Conservation (phyloP, 768 basidiomycete species). For the Lactarius hengduanensis region DNA sequence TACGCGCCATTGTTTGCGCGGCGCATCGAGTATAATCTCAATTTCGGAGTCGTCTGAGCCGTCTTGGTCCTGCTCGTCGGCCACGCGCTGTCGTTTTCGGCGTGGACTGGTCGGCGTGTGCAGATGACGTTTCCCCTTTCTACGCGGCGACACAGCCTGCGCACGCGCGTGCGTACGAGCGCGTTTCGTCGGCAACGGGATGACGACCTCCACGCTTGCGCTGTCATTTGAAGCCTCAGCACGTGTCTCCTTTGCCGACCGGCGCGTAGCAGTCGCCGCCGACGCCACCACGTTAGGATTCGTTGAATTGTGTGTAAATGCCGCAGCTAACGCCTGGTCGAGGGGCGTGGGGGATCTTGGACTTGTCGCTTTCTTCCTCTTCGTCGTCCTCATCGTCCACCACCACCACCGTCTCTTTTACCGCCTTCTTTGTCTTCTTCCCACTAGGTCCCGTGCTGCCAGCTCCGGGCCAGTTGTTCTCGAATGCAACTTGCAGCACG, state of each 20-base stretch:
- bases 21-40: background rate
- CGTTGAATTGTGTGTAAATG: slow-evolving; percentile 15
- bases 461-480: slow-evolving; percentile 6
- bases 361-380: background rate
- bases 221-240: background rate
- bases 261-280: too few relatives aligned
- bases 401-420: background rate
- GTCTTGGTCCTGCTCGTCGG: background rate
- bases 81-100: slow-evolving; percentile 7
- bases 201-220: background rate
- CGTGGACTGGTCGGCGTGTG: background rate
- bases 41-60: background rate
- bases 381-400: background rate
- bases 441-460: background rate
- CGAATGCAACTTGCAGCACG: slow-evolving; percentile 20
- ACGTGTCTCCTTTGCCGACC: background rate
- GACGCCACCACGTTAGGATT: slow-evolving; percentile 3
- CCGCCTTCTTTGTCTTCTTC: background rate
- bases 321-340: slow-evolving; percentile 4
- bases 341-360: background rate
- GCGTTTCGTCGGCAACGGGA: background rate
- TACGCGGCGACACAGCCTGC: background rate
- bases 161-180: background rate
- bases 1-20: background rate
- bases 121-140: background rate